Evolutionary conservation across 2,329 filamentous ascomycete genomes (phyloP).

Genomic region (Hymenoscyphus repandus): DNA sequence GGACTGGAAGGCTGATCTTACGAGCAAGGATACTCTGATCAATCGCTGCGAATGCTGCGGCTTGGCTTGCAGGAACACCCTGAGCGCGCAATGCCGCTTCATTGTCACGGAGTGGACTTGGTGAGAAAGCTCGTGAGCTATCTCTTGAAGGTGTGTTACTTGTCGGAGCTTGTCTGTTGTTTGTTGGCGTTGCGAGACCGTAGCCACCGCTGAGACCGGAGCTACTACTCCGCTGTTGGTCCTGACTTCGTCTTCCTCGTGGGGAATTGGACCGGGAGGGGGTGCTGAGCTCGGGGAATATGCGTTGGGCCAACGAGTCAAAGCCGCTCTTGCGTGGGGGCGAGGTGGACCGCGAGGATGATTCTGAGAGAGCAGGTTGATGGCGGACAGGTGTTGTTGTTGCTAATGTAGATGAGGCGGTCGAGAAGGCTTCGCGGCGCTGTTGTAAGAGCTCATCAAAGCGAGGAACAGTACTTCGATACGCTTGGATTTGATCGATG

Average conservation of each 20-base stretch:
- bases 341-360: constrained; percentile 41
- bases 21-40: constrained; percentile 57
- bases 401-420: constrained; percentile 39
- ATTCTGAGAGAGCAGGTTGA: constrained; percentile 42
- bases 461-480: constrained; percentile 59
- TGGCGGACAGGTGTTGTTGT: constrained; percentile 25
- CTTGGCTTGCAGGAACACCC: constrained; percentile 39
- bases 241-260: constrained; percentile 26
- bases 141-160: constrained; percentile 19
- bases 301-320: constrained; percentile 57
- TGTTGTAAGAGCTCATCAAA: constrained; percentile 68
- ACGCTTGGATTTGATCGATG: constrained; percentile 56
- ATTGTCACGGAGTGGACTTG: constrained; percentile 19
- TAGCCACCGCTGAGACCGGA: constrained; percentile 19
- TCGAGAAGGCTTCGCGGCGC: constrained; percentile 59
- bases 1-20: constrained; percentile 45
- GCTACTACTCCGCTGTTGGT: constrained; percentile 19
- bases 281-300: constrained; percentile 46
- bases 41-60: constrained; percentile 56
- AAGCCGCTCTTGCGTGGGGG: constrained; percentile 50
- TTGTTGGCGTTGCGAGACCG: constrained; percentile 22
- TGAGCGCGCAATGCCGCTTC: constrained; percentile 6
- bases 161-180: constrained; percentile 16
- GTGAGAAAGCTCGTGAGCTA: constrained; percentile 25
- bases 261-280: constrained; percentile 30